Conservation (phyloP, 2,329 filamentous ascomycete species). For the Claviceps purpurea region DNA sequence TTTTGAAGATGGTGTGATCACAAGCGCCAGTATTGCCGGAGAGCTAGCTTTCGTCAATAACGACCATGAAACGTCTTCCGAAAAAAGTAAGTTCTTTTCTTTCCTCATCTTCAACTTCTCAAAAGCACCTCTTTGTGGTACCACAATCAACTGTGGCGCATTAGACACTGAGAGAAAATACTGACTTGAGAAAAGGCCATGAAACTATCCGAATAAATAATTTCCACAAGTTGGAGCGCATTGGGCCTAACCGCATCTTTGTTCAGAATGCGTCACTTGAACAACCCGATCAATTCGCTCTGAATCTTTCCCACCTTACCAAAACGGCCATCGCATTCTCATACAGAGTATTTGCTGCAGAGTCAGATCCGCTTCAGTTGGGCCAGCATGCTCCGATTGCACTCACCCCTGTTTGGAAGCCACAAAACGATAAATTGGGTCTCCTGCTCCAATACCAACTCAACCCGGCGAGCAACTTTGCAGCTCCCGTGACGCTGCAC, state of each 20-base stretch:
- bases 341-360: conserved; percentile 70
- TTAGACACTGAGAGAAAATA: background rate
- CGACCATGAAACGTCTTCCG: conserved; percentile 26
- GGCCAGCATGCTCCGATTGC: conserved; percentile 55
- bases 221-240: conserved; percentile 75
- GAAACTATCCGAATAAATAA: conserved; percentile 76
- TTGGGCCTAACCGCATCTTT: conserved; percentile 88
- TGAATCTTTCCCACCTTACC: conserved; percentile 60
- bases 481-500: conserved; percentile 34
- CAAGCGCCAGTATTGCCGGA: conserved; percentile 62
- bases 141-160: background rate
- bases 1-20: conserved; percentile 62
- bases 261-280: conserved; percentile 53
- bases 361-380: conserved; percentile 29
- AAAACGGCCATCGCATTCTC: conserved; percentile 77
- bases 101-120: background rate
- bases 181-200: conserved; percentile 11
- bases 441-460: conserved; percentile 73
- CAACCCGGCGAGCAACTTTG: conserved; percentile 51
- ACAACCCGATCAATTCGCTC: conserved; percentile 63
- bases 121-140: background rate
- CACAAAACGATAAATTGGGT: conserved; percentile 73
- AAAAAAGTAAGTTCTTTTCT: conserved; percentile 30
- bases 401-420: conserved; percentile 67
- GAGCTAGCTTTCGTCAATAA: conserved; percentile 86